phyloP scores from a whole-genome alignment of 2,329 filamentous ascomycete genomes.

The Stemphylium beticola region DNA sequence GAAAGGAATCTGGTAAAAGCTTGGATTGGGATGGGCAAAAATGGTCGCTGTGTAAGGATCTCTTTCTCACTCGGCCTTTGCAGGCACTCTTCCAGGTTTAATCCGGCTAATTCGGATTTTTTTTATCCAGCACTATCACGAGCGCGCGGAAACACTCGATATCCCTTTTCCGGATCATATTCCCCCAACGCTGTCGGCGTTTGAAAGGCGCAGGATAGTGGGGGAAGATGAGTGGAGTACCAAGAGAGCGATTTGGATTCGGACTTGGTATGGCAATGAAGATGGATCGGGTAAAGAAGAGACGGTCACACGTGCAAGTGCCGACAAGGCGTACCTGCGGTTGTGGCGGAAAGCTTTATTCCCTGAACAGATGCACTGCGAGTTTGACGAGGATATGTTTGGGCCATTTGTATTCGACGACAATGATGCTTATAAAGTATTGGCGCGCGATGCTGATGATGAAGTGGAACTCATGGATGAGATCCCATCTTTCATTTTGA shows the following conservation, averaged over 20 bases:
- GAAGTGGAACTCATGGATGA: conserved; percentile 6
- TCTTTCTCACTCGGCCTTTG: neutral
- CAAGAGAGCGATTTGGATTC: neutral
- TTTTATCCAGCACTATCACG: neutral
- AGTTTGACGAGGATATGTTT: neutral
- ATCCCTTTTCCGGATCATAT: neutral
- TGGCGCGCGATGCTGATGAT: conserved; percentile 3
- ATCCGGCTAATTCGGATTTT: neutral
- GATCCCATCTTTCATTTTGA: neutral
- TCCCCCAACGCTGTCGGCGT: neutral
- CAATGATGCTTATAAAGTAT: neutral
- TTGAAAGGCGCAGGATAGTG: conserved; percentile 1
- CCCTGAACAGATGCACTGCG: neutral
- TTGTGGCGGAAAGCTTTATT: conserved; percentile 1
- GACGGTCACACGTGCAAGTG: neutral
- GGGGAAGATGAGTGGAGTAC: neutral
- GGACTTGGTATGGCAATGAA: conserved; percentile 8
- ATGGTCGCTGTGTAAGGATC: neutral
- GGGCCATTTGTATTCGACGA: neutral
- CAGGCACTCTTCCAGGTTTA: neutral
- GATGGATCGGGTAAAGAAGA: neutral
- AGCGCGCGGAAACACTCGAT: neutral
- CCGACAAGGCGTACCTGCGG: neutral
- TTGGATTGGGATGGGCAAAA: conserved; percentile 2
- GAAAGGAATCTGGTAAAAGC: neutral